Evolutionary conservation across 2,329 filamentous ascomycete species (phyloP).

Genomic region (Orbilia blumenaviensis): DNA sequence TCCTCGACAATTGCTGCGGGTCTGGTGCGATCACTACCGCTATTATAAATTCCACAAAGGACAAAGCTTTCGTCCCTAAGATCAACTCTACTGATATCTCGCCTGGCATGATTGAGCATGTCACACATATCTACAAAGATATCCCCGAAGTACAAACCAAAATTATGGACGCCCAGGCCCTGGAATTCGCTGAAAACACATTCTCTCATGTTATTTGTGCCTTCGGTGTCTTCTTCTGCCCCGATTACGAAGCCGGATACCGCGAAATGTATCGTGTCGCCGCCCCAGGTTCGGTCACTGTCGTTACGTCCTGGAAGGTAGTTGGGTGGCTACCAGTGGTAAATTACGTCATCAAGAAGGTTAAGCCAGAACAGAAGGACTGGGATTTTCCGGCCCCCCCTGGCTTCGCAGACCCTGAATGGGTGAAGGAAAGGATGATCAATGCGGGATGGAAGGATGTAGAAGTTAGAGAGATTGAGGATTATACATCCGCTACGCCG

Average conservation of each 20-base stretch:
- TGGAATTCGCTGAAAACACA: constrained; percentile 38
- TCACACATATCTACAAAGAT: constrained; percentile 6
- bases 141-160: constrained; percentile 20
- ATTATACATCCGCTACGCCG: constrained; percentile 8
- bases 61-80: constrained; percentile 15
- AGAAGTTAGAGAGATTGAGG: constrained; percentile 18
- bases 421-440: constrained; percentile 32
- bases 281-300: constrained; percentile 33
- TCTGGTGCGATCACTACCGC: constrained; percentile 48
- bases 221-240: constrained; percentile 51
- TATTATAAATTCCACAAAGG: constrained; percentile 13
- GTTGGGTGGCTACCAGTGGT: constrained; percentile 39
- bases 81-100: constrained; percentile 43
- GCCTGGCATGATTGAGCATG: constrained; percentile 36
- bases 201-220: constrained; percentile 43
- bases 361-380: constrained; percentile 33
- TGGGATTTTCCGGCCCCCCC: constrained; percentile 31
- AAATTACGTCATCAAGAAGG: constrained; percentile 27
- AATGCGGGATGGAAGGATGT: constrained; percentile 44
- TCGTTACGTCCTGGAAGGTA: constrained; percentile 40
- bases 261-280: constrained; percentile 50
- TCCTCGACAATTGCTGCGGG: constrained; percentile 49
- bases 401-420: constrained; percentile 31
- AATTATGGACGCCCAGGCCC: constrained; percentile 34
- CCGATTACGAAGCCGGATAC: constrained; percentile 40